Conservation (phyloP, 1,139 yeast genomes). For the Sugiyamaella novakii region DNA sequence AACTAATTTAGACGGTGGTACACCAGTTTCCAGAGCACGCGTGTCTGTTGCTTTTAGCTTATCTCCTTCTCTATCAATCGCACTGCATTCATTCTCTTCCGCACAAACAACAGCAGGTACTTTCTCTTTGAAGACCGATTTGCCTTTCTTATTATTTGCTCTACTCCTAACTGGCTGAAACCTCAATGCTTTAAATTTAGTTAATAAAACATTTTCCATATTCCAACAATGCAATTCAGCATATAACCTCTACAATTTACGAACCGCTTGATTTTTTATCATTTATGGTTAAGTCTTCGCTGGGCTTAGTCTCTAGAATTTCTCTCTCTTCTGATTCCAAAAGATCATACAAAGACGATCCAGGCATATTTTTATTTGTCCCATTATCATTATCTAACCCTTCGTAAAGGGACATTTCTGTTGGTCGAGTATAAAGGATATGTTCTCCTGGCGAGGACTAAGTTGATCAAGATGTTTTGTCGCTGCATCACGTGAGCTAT, state of each 20-base stretch:
- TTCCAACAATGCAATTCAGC: slow-evolving; percentile 6
- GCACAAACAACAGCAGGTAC: neutral
- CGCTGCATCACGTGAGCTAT: too few relatives aligned
- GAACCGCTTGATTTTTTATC: slow-evolving; percentile 16
- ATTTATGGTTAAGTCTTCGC: neutral
- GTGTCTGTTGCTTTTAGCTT: too few relatives aligned
- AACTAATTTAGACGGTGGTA: neutral
- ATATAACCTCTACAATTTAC: slow-evolving; percentile 12
- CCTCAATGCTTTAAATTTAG: slow-evolving; percentile 17
- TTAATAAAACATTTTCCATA: slow-evolving; percentile 11
- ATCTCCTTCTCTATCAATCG: neutral
- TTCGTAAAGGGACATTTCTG: slow-evolving; percentile 11
- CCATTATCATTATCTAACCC: slow-evolving; percentile 4
- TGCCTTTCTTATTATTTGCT: slow-evolving; percentile 4
- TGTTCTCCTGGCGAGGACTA: too few relatives aligned
- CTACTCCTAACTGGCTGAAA: slow-evolving; percentile 21
- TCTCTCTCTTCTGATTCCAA: slow-evolving; percentile 8
- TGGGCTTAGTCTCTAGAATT: neutral
- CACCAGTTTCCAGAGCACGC: too few relatives aligned
- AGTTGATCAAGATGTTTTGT: neutral
- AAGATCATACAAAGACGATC: slow-evolving; percentile 10
- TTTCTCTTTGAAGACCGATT: slow-evolving; percentile 1
- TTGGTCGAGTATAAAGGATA: neutral
- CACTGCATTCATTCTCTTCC: neutral
- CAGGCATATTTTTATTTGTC: neutral